Evolutionary conservation across 306 rosid species (phyloP).

Genomic region (Inga laurina): DNA sequence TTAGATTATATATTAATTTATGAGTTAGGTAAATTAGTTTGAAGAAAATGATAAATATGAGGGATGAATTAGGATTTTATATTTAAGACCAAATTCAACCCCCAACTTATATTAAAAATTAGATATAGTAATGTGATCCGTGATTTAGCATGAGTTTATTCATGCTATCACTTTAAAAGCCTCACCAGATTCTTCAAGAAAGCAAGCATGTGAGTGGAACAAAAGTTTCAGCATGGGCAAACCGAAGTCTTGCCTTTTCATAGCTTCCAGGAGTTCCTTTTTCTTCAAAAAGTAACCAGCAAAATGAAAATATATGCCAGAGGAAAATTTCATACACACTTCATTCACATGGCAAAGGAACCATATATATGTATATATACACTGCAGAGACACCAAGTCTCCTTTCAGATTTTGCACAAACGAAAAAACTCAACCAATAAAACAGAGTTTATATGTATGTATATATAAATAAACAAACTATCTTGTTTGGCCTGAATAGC

Average conservation of each 20-base stretch:
- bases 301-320: conserved; percentile 1
- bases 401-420: background rate
- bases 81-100: no score
- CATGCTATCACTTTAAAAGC: conserved; percentile 12
- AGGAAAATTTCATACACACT: background rate
- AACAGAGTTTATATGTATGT: background rate
- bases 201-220: conserved; percentile 94
- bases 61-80: no score
- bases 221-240: conserved; percentile 95
- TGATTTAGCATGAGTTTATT: conserved; percentile 3
- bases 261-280: conserved; percentile 63
- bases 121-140: background rate
- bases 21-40: no score
- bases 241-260: conserved; percentile 91
- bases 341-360: background rate
- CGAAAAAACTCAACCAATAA: background rate
- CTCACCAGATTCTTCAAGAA: conserved; percentile 78
- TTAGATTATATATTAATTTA: no score
- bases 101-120: no score
- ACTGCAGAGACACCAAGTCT: background rate
- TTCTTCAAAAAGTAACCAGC: conserved; percentile 43
- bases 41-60: no score
- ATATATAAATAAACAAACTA: conserved; percentile 13
- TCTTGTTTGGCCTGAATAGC: conserved; percentile 77
- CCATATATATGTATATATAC: no score